These are phyloP conservation scores for Penicillium sumatraense DNA, from an alignment of 2,329 filamentous ascomycete genomes.

Conservation along the genomic window DNA sequence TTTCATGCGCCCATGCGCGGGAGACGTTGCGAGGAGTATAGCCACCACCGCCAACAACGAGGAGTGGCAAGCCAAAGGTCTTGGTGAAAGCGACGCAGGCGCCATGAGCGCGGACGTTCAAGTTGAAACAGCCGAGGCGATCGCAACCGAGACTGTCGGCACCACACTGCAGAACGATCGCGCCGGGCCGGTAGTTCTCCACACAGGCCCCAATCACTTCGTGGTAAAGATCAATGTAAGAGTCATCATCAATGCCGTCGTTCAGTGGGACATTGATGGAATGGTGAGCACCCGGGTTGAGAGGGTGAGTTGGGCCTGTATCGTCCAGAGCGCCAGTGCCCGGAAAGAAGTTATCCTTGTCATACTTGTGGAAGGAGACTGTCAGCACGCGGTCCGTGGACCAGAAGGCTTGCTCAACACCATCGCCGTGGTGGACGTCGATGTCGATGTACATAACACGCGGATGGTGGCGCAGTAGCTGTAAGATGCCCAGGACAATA, in stretches of 20 bases:
- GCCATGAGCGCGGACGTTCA: constrained; percentile 93
- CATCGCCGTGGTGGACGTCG: constrained; percentile 89
- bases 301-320: constrained; percentile 79
- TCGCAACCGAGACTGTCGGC: constrained; percentile 94
- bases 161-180: constrained; percentile 93
- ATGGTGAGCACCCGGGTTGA: constrained; percentile 87
- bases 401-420: constrained; percentile 89
- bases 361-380: constrained; percentile 95
- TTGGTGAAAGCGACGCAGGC: constrained; percentile 91
- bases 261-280: constrained; percentile 87
- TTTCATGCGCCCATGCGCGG: constrained; percentile 96
- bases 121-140: constrained; percentile 90
- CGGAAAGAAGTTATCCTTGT: constrained; percentile 82
- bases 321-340: constrained; percentile 86
- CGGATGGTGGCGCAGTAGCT: constrained; percentile 79
- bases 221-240: constrained; percentile 86
- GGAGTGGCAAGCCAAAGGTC: constrained; percentile 74
- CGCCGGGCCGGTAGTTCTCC: constrained; percentile 81
- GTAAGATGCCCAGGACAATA: constrained; percentile 90
- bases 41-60: constrained; percentile 91
- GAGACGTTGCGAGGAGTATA: constrained; percentile 97
- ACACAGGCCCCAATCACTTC: constrained; percentile 78
- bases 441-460: constrained; percentile 95
- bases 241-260: constrained; percentile 87
- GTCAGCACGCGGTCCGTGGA: constrained; percentile 90